Percentiles rank a stretch among this genome's conserved stretches.
These are phyloP conservation scores for Lignosus rhinocerotis DNA, from an alignment of 1,284 basidiomycete species.

Conservation along the genomic window DNA sequence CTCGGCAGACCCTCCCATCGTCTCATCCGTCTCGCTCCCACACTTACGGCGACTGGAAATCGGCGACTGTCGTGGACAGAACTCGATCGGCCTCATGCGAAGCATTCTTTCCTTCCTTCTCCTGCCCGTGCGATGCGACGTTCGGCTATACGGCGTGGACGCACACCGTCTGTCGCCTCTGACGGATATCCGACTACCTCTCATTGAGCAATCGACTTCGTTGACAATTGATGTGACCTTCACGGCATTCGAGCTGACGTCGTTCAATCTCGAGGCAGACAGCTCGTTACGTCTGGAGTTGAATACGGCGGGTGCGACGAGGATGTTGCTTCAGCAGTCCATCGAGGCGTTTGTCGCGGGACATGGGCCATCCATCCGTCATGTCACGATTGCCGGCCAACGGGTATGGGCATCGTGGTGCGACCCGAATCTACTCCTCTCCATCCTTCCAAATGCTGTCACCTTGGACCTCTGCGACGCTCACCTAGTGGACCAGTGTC, in stretches of 20 bases:
- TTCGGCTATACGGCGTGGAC: slow-evolving; percentile 11
- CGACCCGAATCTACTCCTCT: slow-evolving; percentile 7
- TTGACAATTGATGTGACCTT: slow-evolving; percentile 14
- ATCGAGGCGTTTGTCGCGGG: slow-evolving; percentile 2
- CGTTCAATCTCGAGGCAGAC: not conserved
- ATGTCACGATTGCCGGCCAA: slow-evolving; percentile 10
- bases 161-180: not conserved
- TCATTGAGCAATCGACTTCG: not conserved
- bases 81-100: slow-evolving; percentile 6
- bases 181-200: slow-evolving; percentile 1
- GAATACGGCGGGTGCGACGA: slow-evolving; percentile 15
- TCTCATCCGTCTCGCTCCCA: not conserved
- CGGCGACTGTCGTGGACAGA: slow-evolving; percentile 7
- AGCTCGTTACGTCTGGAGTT: slow-evolving; percentile 10
- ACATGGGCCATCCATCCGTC: not conserved
- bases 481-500: slow-evolving; percentile 4
- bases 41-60: slow-evolving; percentile 8
- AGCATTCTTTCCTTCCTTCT: slow-evolving; percentile 7
- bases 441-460: not conserved
- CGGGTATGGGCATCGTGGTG: slow-evolving; percentile 20
- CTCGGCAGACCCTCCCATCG: not conserved
- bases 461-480: slow-evolving; percentile 4
- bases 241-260: not conserved
- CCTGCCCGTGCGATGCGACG: slow-evolving; percentile 1
- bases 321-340: slow-evolving; percentile 1